Evolutionary conservation across 1,284 basidiomycete genomes (phyloP).

Genomic region (Leccinum cinnamomeum): DNA sequence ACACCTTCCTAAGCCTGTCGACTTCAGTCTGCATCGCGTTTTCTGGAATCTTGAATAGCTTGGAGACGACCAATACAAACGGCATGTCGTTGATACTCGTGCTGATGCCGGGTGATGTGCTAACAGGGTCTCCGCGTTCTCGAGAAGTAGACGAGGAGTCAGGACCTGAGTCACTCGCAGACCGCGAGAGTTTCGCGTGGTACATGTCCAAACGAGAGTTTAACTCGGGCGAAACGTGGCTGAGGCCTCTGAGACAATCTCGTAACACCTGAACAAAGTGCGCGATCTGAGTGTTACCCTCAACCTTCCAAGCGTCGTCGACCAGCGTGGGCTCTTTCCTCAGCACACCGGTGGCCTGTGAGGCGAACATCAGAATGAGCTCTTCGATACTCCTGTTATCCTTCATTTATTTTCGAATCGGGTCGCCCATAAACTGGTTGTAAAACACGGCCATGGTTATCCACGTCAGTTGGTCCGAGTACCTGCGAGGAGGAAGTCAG

Average conservation of each 20-base stretch:
- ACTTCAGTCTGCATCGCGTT: constrained; percentile 74
- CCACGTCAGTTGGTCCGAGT: constrained; percentile 84
- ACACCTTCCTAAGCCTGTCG: constrained; percentile 64
- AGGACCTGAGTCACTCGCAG: constrained; percentile 65
- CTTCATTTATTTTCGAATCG: constrained; percentile 86
- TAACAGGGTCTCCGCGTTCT: constrained; percentile 52
- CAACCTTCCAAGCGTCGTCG: constrained; percentile 85
- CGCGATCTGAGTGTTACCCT: constrained; percentile 89
- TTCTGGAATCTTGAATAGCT: constrained; percentile 74
- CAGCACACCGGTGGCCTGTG: constrained; percentile 80
- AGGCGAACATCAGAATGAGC: constrained; percentile 93
- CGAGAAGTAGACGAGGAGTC: constrained; percentile 61
- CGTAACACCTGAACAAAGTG: constrained; percentile 84
- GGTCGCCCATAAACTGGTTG: constrained; percentile 81
- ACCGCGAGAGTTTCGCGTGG: constrained; percentile 71
- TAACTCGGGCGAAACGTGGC: constrained; percentile 82
- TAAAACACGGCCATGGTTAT: constrained; percentile 91
- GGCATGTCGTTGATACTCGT: constrained; percentile 69
- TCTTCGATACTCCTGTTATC: constrained; percentile 98
- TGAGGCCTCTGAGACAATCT: constrained; percentile 72
- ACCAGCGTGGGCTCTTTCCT: constrained; percentile 81
- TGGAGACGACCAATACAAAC: constrained; percentile 68
- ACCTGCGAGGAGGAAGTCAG: constrained; percentile 46
- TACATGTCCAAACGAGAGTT: constrained; percentile 81
- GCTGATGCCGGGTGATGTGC: constrained; percentile 45